A percentile compares a stretch with the other conserved stretches of the same genome.
Conservation (phyloP, 2,329 filamentous ascomycete species). For the Bimuria novae-zelandiae region DNA sequence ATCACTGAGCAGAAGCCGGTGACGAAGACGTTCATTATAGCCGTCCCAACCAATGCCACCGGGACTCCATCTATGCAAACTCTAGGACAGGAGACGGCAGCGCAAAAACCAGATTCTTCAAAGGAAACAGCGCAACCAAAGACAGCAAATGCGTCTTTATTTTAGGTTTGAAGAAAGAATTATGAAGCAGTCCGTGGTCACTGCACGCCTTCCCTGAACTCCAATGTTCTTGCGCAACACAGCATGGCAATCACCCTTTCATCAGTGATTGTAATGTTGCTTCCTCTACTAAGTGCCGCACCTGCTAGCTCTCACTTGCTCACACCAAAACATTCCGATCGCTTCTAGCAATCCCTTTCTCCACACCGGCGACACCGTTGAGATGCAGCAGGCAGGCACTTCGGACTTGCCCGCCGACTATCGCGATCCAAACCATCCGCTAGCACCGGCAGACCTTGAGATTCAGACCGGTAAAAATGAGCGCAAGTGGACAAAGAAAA, state of each 20-base stretch:
- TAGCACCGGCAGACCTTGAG: background rate
- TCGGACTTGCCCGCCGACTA: background rate
- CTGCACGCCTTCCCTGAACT: no score
- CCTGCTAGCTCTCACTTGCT: background rate
- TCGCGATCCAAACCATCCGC: background rate
- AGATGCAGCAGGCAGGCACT: background rate
- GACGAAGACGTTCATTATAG: no score
- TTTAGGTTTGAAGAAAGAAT: no score
- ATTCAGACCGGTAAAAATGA: background rate
- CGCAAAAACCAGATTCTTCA: no score
- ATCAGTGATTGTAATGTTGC: background rate
- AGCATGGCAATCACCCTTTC: background rate
- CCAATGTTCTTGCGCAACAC: no score
- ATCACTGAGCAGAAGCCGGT: no score
- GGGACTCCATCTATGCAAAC: no score
- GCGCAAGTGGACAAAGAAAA: background rate
- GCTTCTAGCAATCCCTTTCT: background rate
- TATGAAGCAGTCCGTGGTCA: no score
- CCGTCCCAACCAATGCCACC: no score
- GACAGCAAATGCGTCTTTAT: no score
- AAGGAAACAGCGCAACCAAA: no score
- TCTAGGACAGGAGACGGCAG: no score
- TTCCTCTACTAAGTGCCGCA: background rate
- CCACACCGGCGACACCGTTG: background rate
- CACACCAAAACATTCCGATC: background rate